Base-by-base conservation (phyloP, 768 basidiomycete species). In the Cystofilobasidium macerans region DNA sequence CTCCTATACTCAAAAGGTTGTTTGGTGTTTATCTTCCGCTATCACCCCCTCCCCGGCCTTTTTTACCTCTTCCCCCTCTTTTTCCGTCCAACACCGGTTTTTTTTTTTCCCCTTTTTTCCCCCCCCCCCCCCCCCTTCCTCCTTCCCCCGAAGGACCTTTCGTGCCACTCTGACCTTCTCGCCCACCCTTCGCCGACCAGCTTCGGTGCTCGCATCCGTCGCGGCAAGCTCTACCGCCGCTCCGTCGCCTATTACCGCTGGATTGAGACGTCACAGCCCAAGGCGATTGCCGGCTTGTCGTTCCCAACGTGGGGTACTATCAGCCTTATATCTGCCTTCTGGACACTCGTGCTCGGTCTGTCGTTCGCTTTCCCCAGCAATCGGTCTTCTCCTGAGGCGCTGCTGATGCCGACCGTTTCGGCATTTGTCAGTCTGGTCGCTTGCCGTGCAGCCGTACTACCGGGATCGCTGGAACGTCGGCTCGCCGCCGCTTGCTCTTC, bases 381-480 rank as follows among this genome's bases (percentile, higher is more conserved):
- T 42, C 38, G 9, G 9, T 40, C 38, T 16, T 40, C 9, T 42
- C 42, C 42, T 3, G 14, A 13, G 42, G 22, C 38, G 16, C 9
- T 8, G 9, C 3, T 16, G 12, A 36, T 24, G n/a, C 16, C 47
- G 36, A 24, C n/a, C 22, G 4, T 12, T 28, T 13, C 36, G 0
- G 5, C 38, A 18, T n/a, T 2, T 40, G 24, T 9, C 54, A 13
- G 30, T 5, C n/a, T 32, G 26, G 35, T 30, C n/a, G 2, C 26
- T 24, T 56, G 61, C 63, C 35, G 60, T 54, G 38, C 60, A 40
- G 57, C 71, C 71, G 0, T 70, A 69, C 65, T 73, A 73, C 61
- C 69, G 71, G 42, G 62, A 62, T 7, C 51, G 69, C 33, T 70
- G 70, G 73, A 70, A 71, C 64, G 68, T 71, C 24, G 71, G 71